Base-by-base conservation (phyloP, 331 rosid genomes). In the Acacia pycnantha region DNA sequence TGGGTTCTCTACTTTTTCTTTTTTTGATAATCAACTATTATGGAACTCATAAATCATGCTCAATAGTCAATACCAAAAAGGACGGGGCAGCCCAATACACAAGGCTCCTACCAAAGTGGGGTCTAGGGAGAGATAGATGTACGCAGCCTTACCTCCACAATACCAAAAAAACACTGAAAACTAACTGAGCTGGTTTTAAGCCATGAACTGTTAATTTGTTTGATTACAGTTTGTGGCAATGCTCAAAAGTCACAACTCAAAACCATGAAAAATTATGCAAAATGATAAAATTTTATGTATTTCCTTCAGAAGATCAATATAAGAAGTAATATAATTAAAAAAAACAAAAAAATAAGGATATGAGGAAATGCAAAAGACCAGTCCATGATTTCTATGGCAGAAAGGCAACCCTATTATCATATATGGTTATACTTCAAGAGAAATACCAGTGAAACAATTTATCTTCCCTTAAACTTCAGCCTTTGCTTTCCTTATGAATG, bases 331-430 rank as follows among this genome's bases (percentile, higher is more conserved):
- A 6, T 7, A 51, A 37, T 40, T 37, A 18, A 48, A 48, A 51
- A 2, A 79, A 19, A 35, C 2, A 35, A 19, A 33, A 4, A 35
- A n/a, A n/a, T n/a, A n/a, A 44, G 74, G 27, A 61, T 46, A 4
- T 33, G 66, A 59, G 27, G 4, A 31, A 22, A 70, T 58, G 47
- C 37, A 47, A 82, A 82, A 51, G 47, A 61, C 61, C 69, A 73
- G 54, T 35, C 14, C 58, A 77, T 40, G 61, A 35, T 62, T 53
- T 43, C 53, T 72, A 72, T 24, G 59, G 50, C 31, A 26, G 43
- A 29, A 73, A 81, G 74, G 47, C 56, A 74, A 58, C 29, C 66
- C 61, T 70, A 11, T 58, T 56, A 5, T 54, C 37, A 66, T 13
- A 51, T 29, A 41, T 66, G n/a, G 64, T 75, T 58, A 2, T 10